A percentile compares a stretch with the other conserved stretches of the same genome.
phyloP scores from a whole-genome alignment of 441 rosid species.

The Codiaeum variegatum region DNA sequence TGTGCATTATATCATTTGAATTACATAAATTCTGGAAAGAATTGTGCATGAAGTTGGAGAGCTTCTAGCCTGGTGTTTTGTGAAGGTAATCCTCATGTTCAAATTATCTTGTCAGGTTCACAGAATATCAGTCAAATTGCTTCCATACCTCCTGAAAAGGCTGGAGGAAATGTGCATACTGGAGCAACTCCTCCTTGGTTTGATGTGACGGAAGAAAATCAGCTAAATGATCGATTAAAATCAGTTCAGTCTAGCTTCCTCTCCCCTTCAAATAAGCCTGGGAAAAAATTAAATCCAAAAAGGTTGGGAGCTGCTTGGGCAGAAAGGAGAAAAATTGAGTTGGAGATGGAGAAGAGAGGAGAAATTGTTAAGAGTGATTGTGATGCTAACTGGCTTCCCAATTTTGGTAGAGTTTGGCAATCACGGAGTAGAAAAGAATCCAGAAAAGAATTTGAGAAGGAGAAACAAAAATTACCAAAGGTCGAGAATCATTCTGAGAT shows the following conservation, averaged over 20 bases:
- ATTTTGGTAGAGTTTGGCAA: slow-evolving; percentile 98
- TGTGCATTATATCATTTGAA: background rate
- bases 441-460: slow-evolving; percentile 75
- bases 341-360: slow-evolving; percentile 85
- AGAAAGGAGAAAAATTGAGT: slow-evolving; percentile 81
- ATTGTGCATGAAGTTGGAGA: background rate
- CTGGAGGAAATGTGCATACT: slow-evolving; percentile 68
- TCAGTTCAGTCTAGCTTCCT: slow-evolving; percentile 27
- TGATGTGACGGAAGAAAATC: slow-evolving; percentile 41
- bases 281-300: slow-evolving; percentile 79
- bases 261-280: slow-evolving; percentile 32
- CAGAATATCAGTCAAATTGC: slow-evolving; percentile 35
- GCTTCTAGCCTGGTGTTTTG: slow-evolving; percentile 2
- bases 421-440: slow-evolving; percentile 85
- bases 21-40: slow-evolving; percentile 1
- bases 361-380: slow-evolving; percentile 39
- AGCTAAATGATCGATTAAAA: slow-evolving; percentile 27
- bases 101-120: slow-evolving; percentile 36
- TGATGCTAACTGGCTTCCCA: slow-evolving; percentile 84
- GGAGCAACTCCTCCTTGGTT: slow-evolving; percentile 94
- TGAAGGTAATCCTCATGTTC: slow-evolving; percentile 4
- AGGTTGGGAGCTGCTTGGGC: slow-evolving; percentile 98
- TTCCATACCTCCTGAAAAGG: slow-evolving; percentile 26
- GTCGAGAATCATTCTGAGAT: slow-evolving; percentile 43
- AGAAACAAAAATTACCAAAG: slow-evolving; percentile 52